Evolutionary conservation across 2,329 filamentous ascomycete genomes (phyloP).

Genomic region (Colletotrichum cereale): DNA sequence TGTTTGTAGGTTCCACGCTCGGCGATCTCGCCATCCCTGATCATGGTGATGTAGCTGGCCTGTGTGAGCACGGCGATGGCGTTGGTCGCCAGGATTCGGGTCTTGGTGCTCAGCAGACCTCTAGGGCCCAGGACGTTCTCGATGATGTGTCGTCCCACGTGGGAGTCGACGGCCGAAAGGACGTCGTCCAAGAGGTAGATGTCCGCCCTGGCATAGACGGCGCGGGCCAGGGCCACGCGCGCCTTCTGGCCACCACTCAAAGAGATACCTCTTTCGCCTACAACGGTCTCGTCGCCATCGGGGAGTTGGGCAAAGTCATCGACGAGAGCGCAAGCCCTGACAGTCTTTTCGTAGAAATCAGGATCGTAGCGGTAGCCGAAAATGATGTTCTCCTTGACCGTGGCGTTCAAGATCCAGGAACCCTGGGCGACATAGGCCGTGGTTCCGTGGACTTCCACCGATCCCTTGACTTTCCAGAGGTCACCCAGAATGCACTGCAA

Average conservation of each 20-base stretch:
- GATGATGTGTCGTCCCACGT: slow-evolving; percentile 94
- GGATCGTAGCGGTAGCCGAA: slow-evolving; percentile 96
- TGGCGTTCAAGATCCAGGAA: slow-evolving; percentile 98
- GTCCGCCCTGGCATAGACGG: slow-evolving; percentile 97
- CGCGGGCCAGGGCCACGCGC: slow-evolving; percentile 88
- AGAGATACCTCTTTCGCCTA: slow-evolving; percentile 96
- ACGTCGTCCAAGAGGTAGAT: slow-evolving; percentile 95
- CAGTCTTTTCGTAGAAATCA: slow-evolving; percentile 91
- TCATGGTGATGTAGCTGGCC: slow-evolving; percentile 87
- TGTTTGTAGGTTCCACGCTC: slow-evolving; percentile 93
- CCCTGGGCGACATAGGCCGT: slow-evolving; percentile 94
- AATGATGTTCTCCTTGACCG: slow-evolving; percentile 95
- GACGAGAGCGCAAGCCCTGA: slow-evolving; percentile 89
- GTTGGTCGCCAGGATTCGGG: slow-evolving; percentile 93
- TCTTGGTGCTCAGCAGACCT: slow-evolving; percentile 87
- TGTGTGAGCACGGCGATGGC: slow-evolving; percentile 91
- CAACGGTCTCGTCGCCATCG: slow-evolving; percentile 95
- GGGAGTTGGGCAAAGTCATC: slow-evolving; percentile 94
- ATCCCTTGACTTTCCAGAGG: slow-evolving; percentile 88
- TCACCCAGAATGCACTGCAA: slow-evolving; percentile 91
- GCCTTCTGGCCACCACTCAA: slow-evolving; percentile 97
- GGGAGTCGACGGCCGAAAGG: slow-evolving; percentile 96
- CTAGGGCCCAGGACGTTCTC: slow-evolving; percentile 90
- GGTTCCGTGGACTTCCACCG: slow-evolving; percentile 84
- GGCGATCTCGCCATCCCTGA: slow-evolving; percentile 84